Conservation (phyloP, 805 yeast genomes). For the Candida saitoana region DNA sequence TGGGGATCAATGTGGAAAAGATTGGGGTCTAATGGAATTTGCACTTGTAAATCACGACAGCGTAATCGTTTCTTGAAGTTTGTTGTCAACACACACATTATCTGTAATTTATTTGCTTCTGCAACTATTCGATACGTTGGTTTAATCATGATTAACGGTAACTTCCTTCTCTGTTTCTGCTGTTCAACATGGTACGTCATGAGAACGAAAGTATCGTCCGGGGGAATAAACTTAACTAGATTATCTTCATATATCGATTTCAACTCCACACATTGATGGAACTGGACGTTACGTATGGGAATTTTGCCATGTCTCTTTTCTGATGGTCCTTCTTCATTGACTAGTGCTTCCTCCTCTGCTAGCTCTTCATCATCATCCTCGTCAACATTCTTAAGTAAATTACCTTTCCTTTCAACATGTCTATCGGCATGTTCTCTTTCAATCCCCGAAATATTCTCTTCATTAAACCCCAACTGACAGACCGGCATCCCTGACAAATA, state of each 20-base stretch:
- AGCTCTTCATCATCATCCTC: constrained; percentile 8
- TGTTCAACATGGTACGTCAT: constrained; percentile 41
- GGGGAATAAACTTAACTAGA: constrained; percentile 77
- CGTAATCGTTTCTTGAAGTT: constrained; percentile 33
- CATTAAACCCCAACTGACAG: constrained; percentile 40
- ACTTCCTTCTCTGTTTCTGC: constrained; percentile 30
- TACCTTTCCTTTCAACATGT: background rate
- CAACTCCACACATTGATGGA: constrained; percentile 69
- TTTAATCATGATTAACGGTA: constrained; percentile 43
- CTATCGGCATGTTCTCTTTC: constrained; percentile 8
- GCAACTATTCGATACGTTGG: constrained; percentile 29
- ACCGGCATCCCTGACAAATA: constrained; percentile 44
- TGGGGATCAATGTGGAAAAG: constrained; percentile 20
- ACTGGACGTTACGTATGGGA: constrained; percentile 38
- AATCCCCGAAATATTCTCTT: constrained; percentile 31
- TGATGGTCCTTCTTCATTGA: constrained; percentile 2
- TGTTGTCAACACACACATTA: constrained; percentile 32
- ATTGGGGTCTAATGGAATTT: constrained; percentile 32
- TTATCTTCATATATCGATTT: constrained; percentile 64
- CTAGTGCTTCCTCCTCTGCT: constrained; percentile 9
- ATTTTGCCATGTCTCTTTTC: constrained; percentile 11
- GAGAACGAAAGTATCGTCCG: constrained; percentile 52
- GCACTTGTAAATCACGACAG: constrained; percentile 25
- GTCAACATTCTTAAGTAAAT: constrained; percentile 1
- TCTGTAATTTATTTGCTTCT: constrained; percentile 23